Base-by-base conservation (phyloP, 768 basidiomycete genomes). In the Termitomyces bulborhizus region DNA sequence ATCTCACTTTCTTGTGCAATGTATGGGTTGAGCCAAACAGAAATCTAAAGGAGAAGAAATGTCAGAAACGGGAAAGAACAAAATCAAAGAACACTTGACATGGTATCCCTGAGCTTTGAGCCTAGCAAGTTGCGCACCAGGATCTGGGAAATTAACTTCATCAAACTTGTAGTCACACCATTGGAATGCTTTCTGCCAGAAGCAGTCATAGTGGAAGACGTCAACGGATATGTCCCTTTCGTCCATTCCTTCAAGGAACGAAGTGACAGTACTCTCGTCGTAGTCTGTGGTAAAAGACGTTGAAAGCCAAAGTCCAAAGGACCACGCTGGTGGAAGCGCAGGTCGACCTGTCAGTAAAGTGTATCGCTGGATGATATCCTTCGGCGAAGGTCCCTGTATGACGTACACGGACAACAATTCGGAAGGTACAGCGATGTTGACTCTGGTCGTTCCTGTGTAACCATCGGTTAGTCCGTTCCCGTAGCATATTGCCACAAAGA, bases 191-290 rank as follows among this genome's bases (percentile, higher is more conserved):
- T 64, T 69, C 55, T 69, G 67, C 70, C 70, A 71, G 56, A 76
- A 79, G 59, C 76, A 79, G 56, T 78, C 77, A 50, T 77, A 68
- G 60, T 80, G 77, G 61, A 79, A 74, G 9, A 76, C 74, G 3
- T 70, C 66, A 39, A 78, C 72, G 21, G 69, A 54, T 39, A 74
- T 73, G 29, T 72, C 60, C 15, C 73, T 62, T 48, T 69, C 58
- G 42, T 70, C 62, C 77, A 80, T 77, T 7, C 74, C 77, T 36
- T 74, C 60, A 4, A 80, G 66, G 63, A 78, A 78, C 34, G 66
- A 57, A 6, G 70, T 70, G 36, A 80, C 76, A 2, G 78, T 80
- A 41, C 69, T 62, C 59, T 75, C 69, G 55, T 75, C 69, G 59
- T 78, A 78, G 24, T 68, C 65, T 1, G 76, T 79, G 2, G 74